Conservation (phyloP, 495 filamentous ascomycete species). For the Stereocaulon alpinum region DNA sequence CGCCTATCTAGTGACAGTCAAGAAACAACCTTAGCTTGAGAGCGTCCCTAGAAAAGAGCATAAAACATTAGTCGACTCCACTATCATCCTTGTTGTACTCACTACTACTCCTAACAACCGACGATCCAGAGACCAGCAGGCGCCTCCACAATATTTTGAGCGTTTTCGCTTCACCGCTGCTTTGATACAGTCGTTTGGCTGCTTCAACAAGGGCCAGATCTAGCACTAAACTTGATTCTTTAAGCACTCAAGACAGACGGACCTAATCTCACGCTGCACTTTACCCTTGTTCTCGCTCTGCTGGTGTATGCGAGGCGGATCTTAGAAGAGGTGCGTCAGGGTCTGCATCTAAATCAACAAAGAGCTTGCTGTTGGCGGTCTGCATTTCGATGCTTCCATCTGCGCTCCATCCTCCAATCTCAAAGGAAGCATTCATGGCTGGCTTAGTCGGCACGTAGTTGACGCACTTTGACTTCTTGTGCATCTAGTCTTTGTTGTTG, state of each 20-base stretch:
- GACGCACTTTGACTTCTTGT: conserved; percentile 4
- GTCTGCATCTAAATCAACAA: conserved; percentile 15
- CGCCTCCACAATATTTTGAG: not conserved
- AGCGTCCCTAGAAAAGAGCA: not conserved
- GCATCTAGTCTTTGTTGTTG: conserved; percentile 3
- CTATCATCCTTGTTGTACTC: not conserved
- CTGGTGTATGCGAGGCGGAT: conserved; percentile 6
- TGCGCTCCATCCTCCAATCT: not conserved
- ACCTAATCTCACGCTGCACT: conserved; percentile 2
- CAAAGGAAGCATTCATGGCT: conserved; percentile 2
- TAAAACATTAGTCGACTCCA: not conserved
- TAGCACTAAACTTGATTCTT: conserved; percentile 8
- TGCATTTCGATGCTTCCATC: conserved; percentile 10
- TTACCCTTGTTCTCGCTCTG: conserved; percentile 8
- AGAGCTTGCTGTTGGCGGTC: conserved; percentile 17
- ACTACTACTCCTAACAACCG: not conserved
- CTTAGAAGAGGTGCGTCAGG: conserved; percentile 1
- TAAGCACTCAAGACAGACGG: conserved; percentile 7
- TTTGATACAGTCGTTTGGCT: conserved; percentile 8
- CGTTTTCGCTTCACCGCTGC: conserved; percentile 18
- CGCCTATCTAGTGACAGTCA: conserved; percentile 1
- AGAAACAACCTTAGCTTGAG: not conserved
- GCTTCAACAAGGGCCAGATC: conserved; percentile 11
- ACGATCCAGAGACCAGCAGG: not conserved
- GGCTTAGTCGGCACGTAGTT: conserved; percentile 3